Conservation (phyloP, 2,329 filamentous ascomycete genomes). For the Plenodomus tracheiphilus region DNA sequence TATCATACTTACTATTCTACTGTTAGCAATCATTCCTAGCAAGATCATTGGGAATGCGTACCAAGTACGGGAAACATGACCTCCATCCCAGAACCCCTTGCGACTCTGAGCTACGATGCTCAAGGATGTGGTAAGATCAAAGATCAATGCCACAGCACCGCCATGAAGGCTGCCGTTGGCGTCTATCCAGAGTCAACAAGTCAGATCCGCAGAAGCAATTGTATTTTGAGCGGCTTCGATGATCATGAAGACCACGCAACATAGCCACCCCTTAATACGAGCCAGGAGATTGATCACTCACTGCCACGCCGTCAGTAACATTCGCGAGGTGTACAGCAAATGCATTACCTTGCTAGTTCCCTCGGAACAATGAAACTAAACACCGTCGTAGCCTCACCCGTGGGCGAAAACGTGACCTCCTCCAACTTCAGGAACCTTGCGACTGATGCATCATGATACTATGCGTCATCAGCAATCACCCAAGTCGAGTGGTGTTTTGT, state of each 20-base stretch:
- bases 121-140: slow-evolving; percentile 57
- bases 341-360: slow-evolving; percentile 49
- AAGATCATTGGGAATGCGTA: slow-evolving; percentile 2
- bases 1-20: slow-evolving; percentile 12
- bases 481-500: background rate
- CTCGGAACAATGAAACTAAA: slow-evolving; percentile 51
- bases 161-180: slow-evolving; percentile 55
- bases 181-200: slow-evolving; percentile 2
- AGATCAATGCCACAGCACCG: slow-evolving; percentile 57
- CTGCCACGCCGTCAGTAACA: background rate
- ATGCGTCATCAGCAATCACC: background rate
- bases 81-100: slow-evolving; percentile 50
- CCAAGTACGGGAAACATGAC: slow-evolving; percentile 43
- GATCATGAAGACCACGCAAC: too few relatives aligned
- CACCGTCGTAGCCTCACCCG: slow-evolving; percentile 42
- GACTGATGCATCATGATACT: slow-evolving; percentile 40
- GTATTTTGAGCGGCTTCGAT: too few relatives aligned
- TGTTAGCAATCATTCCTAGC: slow-evolving; percentile 3
- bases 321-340: background rate
- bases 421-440: slow-evolving; percentile 39
- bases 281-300: background rate
- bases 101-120: slow-evolving; percentile 36
- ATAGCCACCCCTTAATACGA: too few relatives aligned
- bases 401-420: slow-evolving; percentile 35
- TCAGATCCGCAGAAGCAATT: too few relatives aligned